Evolutionary conservation across 352 stramenopile genomes (phyloP), one percentile per base, ranked within the genome.

Genomic region (Globisporangium carolinianum): DNA sequence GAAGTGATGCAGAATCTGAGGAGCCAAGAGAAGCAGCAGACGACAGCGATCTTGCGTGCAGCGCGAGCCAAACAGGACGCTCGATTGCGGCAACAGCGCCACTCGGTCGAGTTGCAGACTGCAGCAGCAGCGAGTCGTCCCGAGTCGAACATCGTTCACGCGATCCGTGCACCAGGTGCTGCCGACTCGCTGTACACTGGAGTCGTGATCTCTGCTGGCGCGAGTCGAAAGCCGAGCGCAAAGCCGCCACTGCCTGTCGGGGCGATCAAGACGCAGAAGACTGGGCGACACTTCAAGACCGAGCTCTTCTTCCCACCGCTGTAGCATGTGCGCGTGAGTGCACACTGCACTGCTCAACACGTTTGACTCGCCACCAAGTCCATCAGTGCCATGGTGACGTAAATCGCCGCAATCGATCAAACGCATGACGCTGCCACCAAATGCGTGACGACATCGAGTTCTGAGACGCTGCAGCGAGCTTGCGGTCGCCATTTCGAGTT

Each of bases 121-220:
- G 35, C 47, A 24, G 43, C 38, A 18, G 32, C 60, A 15, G n/a
- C 32, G 17, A 17, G n/a, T 37, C 10, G 53, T 67, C 14, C 62
- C 55, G 48, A 53, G 24, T 2, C 24, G 49, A 76, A 74, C 42
- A 72, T 76, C 45, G 56, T 74, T 15, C 60, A 72, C 6, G 53
- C 46, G 4, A 67, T 76, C 7, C 38, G 41, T 65, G 60, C 46
- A 51, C 41, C 7, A 45, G 66, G 32, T 9, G 59, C 59, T 4
- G 61, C 66, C 9, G 63, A 61, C 17, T 61, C 63, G 8, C 64
- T 76, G 42, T 76, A 76, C 52, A 72, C 69, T 5, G 66, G 69
- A 0, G 66, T 73, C 0, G 36, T 63, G 18, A 48, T 70, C 17
- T 37, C 47, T 60, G 47, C 57, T 39, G 12, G 17, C 53, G 47